These are phyloP conservation scores for Rhodosporidiobolus sp. DNA, from an alignment of 768 basidiomycete species.

Conservation along the genomic window DNA sequence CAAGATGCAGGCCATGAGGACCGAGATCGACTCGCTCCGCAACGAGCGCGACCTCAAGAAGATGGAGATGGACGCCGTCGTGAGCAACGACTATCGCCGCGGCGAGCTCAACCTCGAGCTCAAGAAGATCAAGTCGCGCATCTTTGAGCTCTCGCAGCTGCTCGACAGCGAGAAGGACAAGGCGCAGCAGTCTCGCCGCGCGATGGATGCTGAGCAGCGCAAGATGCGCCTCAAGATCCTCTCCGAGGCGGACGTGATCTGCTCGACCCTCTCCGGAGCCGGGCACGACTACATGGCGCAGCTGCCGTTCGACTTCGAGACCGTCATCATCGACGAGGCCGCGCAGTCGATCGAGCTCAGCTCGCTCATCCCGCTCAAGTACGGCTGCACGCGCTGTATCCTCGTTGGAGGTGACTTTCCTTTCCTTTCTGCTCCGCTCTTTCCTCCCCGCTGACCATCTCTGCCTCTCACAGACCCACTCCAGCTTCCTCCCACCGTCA, in stretches of 20 bases:
- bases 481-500: constrained; percentile 91
- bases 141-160: constrained; percentile 63
- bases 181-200: constrained; percentile 72
- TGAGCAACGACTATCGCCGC: constrained; percentile 59
- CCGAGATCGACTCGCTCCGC: constrained; percentile 70
- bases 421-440: not conserved
- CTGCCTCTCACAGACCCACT: constrained; percentile 49
- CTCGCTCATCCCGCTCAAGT: constrained; percentile 90
- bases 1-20: constrained; percentile 58
- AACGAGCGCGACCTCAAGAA: constrained; percentile 59
- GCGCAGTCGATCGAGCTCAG: constrained; percentile 94
- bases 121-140: constrained; percentile 61
- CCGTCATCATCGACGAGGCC: constrained; percentile 96
- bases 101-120: constrained; percentile 69
- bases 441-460: not conserved
- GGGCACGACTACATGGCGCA: constrained; percentile 80
- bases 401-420: constrained; percentile 75
- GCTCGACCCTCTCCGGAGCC: constrained; percentile 85
- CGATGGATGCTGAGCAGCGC: constrained; percentile 75
- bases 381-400: constrained; percentile 73
- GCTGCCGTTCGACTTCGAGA: constrained; percentile 73
- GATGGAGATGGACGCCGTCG: constrained; percentile 59
- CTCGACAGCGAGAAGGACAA: constrained; percentile 77
- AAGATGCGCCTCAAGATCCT: constrained; percentile 72
- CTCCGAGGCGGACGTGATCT: constrained; percentile 85